Conservation (phyloP, 1,139 yeast species). For the Saccharomycopsis hybrid region DNA sequence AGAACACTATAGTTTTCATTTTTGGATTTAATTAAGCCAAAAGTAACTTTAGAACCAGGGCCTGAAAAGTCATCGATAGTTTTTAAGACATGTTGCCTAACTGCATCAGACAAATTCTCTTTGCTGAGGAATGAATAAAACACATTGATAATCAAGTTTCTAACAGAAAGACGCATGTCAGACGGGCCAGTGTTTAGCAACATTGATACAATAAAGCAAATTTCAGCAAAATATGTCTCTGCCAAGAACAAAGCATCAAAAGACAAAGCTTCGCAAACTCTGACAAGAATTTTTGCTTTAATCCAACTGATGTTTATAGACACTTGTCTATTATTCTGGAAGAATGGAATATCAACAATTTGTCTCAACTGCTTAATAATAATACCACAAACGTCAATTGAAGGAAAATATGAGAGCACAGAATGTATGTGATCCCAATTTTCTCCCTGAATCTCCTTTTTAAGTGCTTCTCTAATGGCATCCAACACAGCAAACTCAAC, state of each 20-base stretch:
- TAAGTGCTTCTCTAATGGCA: constrained; percentile 66
- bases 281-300: constrained; percentile 65
- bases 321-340: constrained; percentile 36
- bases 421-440: constrained; percentile 61
- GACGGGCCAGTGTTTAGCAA: constrained; percentile 69
- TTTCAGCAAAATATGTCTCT: constrained; percentile 65
- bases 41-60: constrained; percentile 66
- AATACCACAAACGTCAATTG: constrained; percentile 66
- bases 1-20: constrained; percentile 39
- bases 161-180: constrained; percentile 61
- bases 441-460: constrained; percentile 65
- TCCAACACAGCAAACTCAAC: constrained; percentile 61
- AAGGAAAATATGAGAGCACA: constrained; percentile 58
- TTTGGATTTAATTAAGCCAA: constrained; percentile 60
- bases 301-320: constrained; percentile 62
- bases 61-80: constrained; percentile 59
- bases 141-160: constrained; percentile 60
- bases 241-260: constrained; percentile 67
- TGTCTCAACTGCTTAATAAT: constrained; percentile 47
- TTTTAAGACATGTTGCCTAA: constrained; percentile 40
- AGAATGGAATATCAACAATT: constrained; percentile 44
- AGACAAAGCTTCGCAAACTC: constrained; percentile 58
- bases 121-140: constrained; percentile 67
- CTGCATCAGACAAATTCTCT: constrained; percentile 41
- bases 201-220: constrained; percentile 61